Evolutionary conservation across 176 grass and related monocot species (phyloP).

Genomic region (Bonia amplexicaulis): DNA sequence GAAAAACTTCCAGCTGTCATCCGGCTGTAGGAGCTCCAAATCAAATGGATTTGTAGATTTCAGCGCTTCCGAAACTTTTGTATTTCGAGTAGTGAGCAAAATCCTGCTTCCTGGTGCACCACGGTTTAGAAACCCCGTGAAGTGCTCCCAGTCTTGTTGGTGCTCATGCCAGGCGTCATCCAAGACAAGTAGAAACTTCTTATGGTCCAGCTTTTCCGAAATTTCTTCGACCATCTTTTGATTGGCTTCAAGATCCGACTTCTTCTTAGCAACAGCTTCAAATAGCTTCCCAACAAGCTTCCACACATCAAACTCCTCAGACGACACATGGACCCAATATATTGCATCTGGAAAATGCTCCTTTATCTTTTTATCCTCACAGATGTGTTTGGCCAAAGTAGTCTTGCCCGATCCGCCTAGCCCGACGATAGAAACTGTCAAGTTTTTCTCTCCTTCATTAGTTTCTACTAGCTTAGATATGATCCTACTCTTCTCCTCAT

Average conservation of each 20-base stretch:
- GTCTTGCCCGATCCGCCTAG: constrained; percentile 34
- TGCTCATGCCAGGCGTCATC: constrained; percentile 38
- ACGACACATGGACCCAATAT: constrained; percentile 35
- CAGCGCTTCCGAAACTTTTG: neutral
- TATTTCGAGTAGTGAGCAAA: constrained; percentile 28
- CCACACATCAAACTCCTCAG: neutral
- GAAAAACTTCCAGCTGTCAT: neutral
- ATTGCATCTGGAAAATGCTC: neutral
- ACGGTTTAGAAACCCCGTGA: neutral
- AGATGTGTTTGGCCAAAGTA: constrained; percentile 6
- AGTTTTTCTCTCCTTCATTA: neutral
- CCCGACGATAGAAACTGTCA: neutral
- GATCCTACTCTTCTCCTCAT: neutral
- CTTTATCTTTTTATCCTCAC: neutral
- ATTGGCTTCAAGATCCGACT: neutral
- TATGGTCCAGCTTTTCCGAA: neutral
- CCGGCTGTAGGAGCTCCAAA: neutral
- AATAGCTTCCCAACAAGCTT: neutral
- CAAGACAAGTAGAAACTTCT: constrained; percentile 14
- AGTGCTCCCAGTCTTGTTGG: neutral
- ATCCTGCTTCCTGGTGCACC: constrained; percentile 19
- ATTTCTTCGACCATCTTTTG: neutral
- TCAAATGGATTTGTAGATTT: neutral
- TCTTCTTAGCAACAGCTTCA: neutral
- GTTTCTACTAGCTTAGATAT: neutral